Evolutionary conservation across 2,329 filamentous ascomycete genomes (phyloP), one percentile per base, ranked within the genome.

Genomic region (Aureobasidium uvarum): DNA sequence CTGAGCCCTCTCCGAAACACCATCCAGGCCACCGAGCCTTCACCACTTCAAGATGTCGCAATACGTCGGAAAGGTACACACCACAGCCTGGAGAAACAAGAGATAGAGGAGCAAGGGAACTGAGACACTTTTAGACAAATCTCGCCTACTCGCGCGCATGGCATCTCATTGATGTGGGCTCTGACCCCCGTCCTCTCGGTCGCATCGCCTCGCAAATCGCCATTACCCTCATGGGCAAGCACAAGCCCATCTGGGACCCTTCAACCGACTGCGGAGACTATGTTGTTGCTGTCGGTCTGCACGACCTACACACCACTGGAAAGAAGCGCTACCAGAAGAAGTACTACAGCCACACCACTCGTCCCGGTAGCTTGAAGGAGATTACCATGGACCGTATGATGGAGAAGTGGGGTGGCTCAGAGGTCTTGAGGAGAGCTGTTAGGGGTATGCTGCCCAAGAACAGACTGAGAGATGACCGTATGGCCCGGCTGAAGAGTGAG

Each of bases 191-290:
- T 16, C 88, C 92, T n/a, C 89, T 97, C 46, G 94, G 94, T 71
- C 92, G 94, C 48, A 84, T 97, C 60, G 94, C 94, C 68, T 92
- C 89, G 62, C 87, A 89, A 69, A 96, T 97, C 77, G 94, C 93
- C 68, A 83, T 89, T 63, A 83, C 91, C 67, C 86, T 97, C 62
- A 97, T 98, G 93, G 95, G 95, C 80, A 99, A 99, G 84, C 90
- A 99, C 85, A 99, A 99, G 81, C 95, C 95, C 25, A 96, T 95
- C 78, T 99, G 88, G 81, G 91, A 98, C 80, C 95, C 95, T 1
- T 96, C 92, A 25, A 97, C 93, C 68, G 95, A 99, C 83, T 98
- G 95, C 84, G 95, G 95, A 72, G 95, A 99, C 86, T 99, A 99
- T 78, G 93, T 99, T 14, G 94, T 99, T 0, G 93, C 95, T 60